Percentiles rank a stretch among this genome's conserved stretches.
phyloP scores from a whole-genome alignment of 2,329 filamentous ascomycete genomes.

The Ceratocystis cubensis region DNA sequence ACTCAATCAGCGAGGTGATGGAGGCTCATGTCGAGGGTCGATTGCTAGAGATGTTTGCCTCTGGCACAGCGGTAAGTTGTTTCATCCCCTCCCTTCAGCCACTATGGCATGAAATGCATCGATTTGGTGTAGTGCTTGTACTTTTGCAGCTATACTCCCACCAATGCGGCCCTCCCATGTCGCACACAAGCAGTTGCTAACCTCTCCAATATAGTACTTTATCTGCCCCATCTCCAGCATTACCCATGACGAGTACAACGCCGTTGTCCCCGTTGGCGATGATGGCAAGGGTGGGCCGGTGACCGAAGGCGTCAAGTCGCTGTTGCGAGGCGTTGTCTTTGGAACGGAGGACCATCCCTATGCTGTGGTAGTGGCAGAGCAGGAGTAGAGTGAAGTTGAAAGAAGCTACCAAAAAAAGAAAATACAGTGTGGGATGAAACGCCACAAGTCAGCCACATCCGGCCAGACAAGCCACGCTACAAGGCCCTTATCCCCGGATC shows the following conservation, averaged over 20 bases:
- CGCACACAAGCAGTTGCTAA: background rate
- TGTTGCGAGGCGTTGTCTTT: slow-evolving; percentile 63
- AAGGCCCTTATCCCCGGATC: no score
- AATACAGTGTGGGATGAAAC: no score
- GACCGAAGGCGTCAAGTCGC: slow-evolving; percentile 51
- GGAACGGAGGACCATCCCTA: slow-evolving; percentile 55
- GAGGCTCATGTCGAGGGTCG: slow-evolving; percentile 63
- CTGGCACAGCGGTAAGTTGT: slow-evolving; percentile 65
- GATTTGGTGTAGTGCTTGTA: background rate
- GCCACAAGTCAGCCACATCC: no score
- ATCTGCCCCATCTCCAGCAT: slow-evolving; percentile 56
- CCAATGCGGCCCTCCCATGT: background rate
- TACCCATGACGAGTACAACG: slow-evolving; percentile 52
- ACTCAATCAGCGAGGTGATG: slow-evolving; percentile 66
- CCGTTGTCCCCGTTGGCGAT: slow-evolving; percentile 48
- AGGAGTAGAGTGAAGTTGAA: slow-evolving; percentile 27
- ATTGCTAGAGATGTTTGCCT: slow-evolving; percentile 71
- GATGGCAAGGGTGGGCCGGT: slow-evolving; percentile 41
- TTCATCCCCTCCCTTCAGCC: background rate
- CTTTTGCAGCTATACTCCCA: background rate
- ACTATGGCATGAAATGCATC: background rate
- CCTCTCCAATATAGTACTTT: slow-evolving; percentile 43
- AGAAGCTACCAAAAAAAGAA: no score
- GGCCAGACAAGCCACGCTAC: no score
- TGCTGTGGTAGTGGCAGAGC: slow-evolving; percentile 52